phyloP scores from a whole-genome alignment of 2,329 filamentous ascomycete genomes.

The Fusarium gaditjirri region DNA sequence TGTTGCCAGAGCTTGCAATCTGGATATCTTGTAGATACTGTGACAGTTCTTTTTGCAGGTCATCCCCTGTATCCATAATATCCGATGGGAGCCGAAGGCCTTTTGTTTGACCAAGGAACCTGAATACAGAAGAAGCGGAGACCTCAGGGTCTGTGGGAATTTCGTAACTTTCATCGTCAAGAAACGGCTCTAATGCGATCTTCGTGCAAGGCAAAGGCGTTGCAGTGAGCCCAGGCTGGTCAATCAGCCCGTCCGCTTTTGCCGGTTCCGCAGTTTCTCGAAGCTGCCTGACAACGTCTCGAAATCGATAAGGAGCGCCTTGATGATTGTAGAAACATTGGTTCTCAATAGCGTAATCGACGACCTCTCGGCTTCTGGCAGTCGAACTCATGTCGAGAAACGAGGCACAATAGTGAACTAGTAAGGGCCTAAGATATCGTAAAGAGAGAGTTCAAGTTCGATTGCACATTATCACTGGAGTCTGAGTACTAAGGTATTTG shows the following conservation, averaged over 20 bases:
- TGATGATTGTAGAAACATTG: conserved; percentile 44
- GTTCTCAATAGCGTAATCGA: conserved; percentile 43
- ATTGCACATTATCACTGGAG: background rate
- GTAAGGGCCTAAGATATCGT: background rate
- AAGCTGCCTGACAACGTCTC: conserved; percentile 36
- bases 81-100: conserved; percentile 37
- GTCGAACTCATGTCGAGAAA: conserved; percentile 10
- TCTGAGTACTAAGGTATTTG: background rate
- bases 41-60: conserved; percentile 35
- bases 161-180: background rate
- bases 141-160: background rate
- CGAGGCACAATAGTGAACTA: background rate
- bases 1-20: conserved; percentile 28
- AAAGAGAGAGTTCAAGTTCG: background rate
- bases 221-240: conserved; percentile 34
- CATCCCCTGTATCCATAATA: conserved; percentile 40
- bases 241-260: conserved; percentile 31
- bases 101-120: background rate
- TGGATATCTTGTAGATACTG: conserved; percentile 36
- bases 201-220: conserved; percentile 27
- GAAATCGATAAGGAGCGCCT: conserved; percentile 44
- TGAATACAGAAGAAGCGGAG: background rate
- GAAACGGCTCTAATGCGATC: conserved; percentile 13
- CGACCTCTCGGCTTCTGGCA: conserved; percentile 23
- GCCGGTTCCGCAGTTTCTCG: conserved; percentile 12